Evolutionary conservation across 495 filamentous ascomycete genomes (phyloP).

Genomic region (Aspergillus kassunensis): DNA sequence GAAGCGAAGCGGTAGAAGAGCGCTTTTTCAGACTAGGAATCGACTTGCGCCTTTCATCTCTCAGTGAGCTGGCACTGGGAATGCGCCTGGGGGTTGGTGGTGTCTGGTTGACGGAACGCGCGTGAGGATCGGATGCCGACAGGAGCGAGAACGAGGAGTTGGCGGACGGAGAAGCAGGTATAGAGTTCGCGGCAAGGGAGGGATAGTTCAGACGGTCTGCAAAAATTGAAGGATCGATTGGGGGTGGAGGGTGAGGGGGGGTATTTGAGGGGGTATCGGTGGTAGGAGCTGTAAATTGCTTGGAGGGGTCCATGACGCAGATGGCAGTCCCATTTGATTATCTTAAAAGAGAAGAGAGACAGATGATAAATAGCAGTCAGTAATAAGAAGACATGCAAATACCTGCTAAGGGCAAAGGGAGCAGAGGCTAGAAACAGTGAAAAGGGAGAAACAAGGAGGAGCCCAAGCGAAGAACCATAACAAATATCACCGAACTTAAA

Average conservation of each 20-base stretch:
- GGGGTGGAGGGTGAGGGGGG: slow-evolving; percentile 14
- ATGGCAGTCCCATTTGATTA: slow-evolving; percentile 16
- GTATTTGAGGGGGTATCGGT: slow-evolving; percentile 10
- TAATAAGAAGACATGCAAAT: neutral
- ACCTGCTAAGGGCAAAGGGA: slow-evolving; percentile 1
- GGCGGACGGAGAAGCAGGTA: slow-evolving; percentile 40
- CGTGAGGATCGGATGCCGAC: slow-evolving; percentile 27
- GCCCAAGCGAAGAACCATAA: slow-evolving; percentile 3
- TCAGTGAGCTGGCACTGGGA: slow-evolving; percentile 49
- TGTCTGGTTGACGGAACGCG: slow-evolving; percentile 21
- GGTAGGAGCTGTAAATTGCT: slow-evolving; percentile 25
- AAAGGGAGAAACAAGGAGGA: slow-evolving; percentile 16
- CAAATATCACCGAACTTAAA: neutral
- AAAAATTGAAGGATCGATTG: slow-evolving; percentile 11
- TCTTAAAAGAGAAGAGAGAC: neutral
- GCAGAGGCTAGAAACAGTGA: slow-evolving; percentile 5
- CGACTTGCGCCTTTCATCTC: slow-evolving; percentile 44
- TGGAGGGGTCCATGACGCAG: slow-evolving; percentile 37
- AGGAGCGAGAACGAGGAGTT: slow-evolving; percentile 27
- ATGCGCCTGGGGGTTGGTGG: slow-evolving; percentile 41
- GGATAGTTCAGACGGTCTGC: slow-evolving; percentile 44
- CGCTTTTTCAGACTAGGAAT: slow-evolving; percentile 44
- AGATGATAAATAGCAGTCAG: neutral
- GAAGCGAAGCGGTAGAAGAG: slow-evolving; percentile 41
- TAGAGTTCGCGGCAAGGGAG: slow-evolving; percentile 42